Conservation (phyloP, 768 basidiomycete genomes). For the Russula foetens region DNA sequence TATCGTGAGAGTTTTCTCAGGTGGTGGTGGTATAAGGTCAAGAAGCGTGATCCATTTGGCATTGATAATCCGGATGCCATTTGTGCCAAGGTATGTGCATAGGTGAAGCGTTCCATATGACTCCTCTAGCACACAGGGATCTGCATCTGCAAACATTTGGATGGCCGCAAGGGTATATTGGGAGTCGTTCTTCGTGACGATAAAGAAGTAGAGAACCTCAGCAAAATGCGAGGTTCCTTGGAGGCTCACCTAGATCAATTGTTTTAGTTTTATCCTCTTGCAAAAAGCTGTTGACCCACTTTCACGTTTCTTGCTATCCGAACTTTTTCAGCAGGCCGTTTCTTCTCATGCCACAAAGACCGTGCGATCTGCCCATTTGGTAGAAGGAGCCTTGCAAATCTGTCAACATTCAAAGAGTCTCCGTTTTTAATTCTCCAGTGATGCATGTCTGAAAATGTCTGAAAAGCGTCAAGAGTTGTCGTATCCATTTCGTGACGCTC, state of each 20-base stretch:
- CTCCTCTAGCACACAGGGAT: background rate
- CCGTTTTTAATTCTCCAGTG: background rate
- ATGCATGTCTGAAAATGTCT: background rate
- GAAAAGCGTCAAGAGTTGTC: background rate
- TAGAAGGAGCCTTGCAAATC: background rate
- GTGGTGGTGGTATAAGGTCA: no score
- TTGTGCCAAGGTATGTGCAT: no score
- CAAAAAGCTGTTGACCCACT: no score
- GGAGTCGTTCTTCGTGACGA: background rate
- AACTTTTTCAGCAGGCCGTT: no score
- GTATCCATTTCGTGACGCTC: background rate
- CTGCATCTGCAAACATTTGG: no score
- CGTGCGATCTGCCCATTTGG: background rate
- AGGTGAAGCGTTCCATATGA: background rate
- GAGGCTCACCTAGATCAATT: background rate
- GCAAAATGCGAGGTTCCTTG: background rate
- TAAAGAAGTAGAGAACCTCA: no score
- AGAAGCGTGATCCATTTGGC: background rate
- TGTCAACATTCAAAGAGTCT: background rate
- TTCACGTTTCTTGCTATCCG: no score
- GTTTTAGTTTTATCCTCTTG: background rate
- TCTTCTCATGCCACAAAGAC: background rate
- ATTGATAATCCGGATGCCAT: no score
- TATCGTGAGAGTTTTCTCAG: no score
- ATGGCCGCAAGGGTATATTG: no score